phyloP scores from a whole-genome alignment of 352 stramenopile species.

The Globisporangium carolinianum region DNA sequence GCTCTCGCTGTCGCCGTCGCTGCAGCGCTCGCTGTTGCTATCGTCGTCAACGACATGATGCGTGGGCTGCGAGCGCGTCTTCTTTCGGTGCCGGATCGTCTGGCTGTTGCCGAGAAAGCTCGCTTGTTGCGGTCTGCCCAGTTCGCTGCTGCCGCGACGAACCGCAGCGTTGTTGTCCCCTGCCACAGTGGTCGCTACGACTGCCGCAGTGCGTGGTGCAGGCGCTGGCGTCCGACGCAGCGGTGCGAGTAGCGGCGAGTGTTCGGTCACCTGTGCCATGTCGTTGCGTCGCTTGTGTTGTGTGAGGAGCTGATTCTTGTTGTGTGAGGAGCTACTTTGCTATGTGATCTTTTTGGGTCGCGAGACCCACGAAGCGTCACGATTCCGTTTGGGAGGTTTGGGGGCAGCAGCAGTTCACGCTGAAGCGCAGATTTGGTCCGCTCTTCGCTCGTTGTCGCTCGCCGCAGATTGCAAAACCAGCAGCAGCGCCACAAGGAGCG shows the following conservation, averaged over 20 bases:
- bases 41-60: constrained; percentile 1
- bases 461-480: too few species aligned
- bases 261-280: constrained; percentile 3
- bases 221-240: neutral
- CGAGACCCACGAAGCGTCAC: too few species aligned
- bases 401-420: too few species aligned
- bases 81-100: constrained; percentile 11
- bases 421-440: too few species aligned
- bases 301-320: too few species aligned
- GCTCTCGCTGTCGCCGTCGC: constrained; percentile 2
- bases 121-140: neutral
- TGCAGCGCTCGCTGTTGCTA: constrained; percentile 4
- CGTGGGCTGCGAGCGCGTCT: constrained; percentile 6
- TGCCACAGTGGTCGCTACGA: neutral
- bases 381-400: too few species aligned
- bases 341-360: too few species aligned
- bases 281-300: too few species aligned
- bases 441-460: too few species aligned
- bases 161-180: neutral
- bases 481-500: too few species aligned
- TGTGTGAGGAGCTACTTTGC: too few species aligned
- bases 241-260: constrained; percentile 5
- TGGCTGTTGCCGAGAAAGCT: constrained; percentile 7
- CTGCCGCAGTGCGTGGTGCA: too few species aligned
- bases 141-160: neutral